phyloP scores from a whole-genome alignment of 495 filamentous ascomycete genomes.

The Trichocladium antarcticum region DNA sequence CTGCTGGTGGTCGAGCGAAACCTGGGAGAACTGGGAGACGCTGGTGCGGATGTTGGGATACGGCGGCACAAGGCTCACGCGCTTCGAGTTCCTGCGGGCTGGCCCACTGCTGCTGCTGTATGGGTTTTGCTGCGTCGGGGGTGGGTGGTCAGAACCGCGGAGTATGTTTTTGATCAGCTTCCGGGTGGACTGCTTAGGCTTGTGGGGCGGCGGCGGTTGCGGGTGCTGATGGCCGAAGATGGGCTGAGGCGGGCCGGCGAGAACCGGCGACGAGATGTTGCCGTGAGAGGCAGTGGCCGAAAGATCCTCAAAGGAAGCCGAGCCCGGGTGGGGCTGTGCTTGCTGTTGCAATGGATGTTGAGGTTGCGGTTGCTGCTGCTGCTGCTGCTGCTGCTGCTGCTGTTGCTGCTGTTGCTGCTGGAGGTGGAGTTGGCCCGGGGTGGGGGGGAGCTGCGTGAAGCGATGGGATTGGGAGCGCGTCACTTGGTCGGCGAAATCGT shows the following conservation, averaged over 20 bases:
- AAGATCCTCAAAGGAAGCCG: slow-evolving; percentile 33
- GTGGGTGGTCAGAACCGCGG: slow-evolving; percentile 22
- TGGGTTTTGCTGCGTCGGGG: slow-evolving; percentile 13
- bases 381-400: slow-evolving; percentile 21
- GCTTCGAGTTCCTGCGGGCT: slow-evolving; percentile 39
- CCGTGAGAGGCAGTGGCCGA: slow-evolving; percentile 15
- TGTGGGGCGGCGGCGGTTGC: slow-evolving; percentile 28
- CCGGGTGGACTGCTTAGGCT: slow-evolving; percentile 33
- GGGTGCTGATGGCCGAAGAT: slow-evolving; percentile 17
- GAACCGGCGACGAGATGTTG: slow-evolving; percentile 22
- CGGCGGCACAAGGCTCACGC: slow-evolving; percentile 33
- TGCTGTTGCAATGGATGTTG: too few species aligned
- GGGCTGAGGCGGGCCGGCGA: slow-evolving; percentile 21
- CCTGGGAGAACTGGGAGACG: slow-evolving; percentile 31
- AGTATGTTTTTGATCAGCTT: slow-evolving; percentile 40
- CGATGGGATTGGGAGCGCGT: slow-evolving; percentile 29
- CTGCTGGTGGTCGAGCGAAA: slow-evolving; percentile 24
- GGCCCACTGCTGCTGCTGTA: slow-evolving; percentile 34
- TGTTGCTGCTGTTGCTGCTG: slow-evolving; percentile 27
- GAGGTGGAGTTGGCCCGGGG: slow-evolving; percentile 18
- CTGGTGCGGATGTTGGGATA: slow-evolving; percentile 9
- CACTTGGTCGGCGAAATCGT: slow-evolving; percentile 24
- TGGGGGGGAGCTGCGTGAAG: slow-evolving; percentile 22
- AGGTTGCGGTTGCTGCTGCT: too few species aligned
- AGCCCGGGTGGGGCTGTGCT: slow-evolving; percentile 15